Base-by-base conservation (phyloP, 1,284 basidiomycete species). In the Neotropicomus parvogracilis region DNA sequence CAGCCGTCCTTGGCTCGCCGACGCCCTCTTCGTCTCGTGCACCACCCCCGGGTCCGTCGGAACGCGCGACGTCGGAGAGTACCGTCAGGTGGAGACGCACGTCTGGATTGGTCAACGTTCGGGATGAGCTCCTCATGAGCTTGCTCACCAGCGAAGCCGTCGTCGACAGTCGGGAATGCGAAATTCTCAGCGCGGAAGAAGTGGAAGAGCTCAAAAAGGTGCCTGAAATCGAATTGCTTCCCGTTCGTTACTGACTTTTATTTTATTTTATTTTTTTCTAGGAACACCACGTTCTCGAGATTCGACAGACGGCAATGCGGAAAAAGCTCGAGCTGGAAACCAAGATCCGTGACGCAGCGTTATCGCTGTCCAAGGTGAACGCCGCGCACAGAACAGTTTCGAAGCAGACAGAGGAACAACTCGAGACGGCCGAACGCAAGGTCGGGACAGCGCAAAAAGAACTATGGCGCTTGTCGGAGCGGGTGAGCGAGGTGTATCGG, bases 121-220 rank as follows among this genome's bases (percentile, higher is more conserved):
- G 83, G 33, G 90, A 92, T 59, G 88, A 91, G 58, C 77, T 94
- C 46, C 74, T 93, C 50, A 78, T 93, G 63, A 85, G 85, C 59
- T 75, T 95, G 33, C 72, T 94, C 46, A 87, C 91, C 27, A 90
- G 88, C 50, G 91, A 95, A 69, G 92, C 91, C 4, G 80, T 90
- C 26, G 82, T 91, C 20, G 87, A 91, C 59, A 88, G 88, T 59
- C 78, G 87, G 24, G 78, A 79, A 38, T 86, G 81, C 59, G 79
- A 85, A 43, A 82, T 93, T 19, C 73, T 91, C 38, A 80, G 75
- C 55, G 83, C 88, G 47, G 92, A 95, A 57, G 87, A 93, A 59
- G 86, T 93, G n/a, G 92, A 95, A 55, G 86, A 88, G 44, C 78
- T 93, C 57, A 94, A 92, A 73, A 91, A 90, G 80, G 91, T 89